Conservation (phyloP, 2,329 filamentous ascomycete genomes). For the Biscogniauxia mediterranea region DNA sequence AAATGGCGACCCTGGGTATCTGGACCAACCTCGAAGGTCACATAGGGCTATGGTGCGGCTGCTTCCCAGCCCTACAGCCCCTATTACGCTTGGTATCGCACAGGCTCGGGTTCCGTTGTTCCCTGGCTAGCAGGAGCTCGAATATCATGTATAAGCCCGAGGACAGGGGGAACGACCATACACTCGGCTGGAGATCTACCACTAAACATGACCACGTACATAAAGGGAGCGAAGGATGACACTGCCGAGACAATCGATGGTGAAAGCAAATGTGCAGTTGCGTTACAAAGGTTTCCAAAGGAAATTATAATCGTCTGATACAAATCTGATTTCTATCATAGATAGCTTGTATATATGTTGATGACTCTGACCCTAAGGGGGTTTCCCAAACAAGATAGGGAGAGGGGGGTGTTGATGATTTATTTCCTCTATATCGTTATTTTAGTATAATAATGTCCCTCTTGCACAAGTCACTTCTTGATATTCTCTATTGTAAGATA, state of each 20-base stretch:
- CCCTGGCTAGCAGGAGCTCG: not conserved
- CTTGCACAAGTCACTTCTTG: too few species aligned
- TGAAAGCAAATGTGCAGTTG: not conserved
- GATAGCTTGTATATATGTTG: too few species aligned
- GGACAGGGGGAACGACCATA: not conserved
- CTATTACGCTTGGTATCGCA: conserved; percentile 33
- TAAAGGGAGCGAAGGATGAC: not conserved
- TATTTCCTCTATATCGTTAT: too few species aligned
- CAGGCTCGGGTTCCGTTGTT: conserved; percentile 27
- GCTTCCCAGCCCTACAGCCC: conserved; percentile 40
- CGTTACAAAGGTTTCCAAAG: not conserved
- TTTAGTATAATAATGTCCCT: too few species aligned
- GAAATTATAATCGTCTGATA: not conserved
- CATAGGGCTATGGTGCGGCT: conserved; percentile 42
- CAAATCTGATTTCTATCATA: not conserved
- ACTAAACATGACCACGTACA: not conserved
- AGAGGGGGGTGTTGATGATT: too few species aligned
- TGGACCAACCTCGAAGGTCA: conserved; percentile 44
- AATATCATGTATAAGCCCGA: not conserved
- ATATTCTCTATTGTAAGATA: too few species aligned
- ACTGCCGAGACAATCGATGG: not conserved
- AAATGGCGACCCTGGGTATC: conserved; percentile 35
- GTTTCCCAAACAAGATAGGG: too few species aligned
- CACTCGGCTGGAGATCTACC: not conserved
- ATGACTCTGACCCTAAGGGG: too few species aligned